Conservation (phyloP, 306 rosid genomes). For the Quercus engelmannii region DNA sequence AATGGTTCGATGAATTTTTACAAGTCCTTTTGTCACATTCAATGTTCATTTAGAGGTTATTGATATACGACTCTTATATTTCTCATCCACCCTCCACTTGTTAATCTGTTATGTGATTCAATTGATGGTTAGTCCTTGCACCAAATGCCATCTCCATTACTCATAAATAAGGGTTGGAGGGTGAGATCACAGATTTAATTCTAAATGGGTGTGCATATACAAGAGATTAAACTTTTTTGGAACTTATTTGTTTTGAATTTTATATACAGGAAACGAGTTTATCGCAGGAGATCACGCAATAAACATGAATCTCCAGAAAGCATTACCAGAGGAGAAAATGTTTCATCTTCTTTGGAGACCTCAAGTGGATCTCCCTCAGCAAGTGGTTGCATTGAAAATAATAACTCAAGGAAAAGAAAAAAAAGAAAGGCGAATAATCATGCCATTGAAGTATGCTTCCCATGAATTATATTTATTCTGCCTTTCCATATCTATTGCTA, state of each 20-base stretch:
- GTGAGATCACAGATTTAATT: background rate
- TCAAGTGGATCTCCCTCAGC: background rate
- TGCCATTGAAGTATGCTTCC: constrained; percentile 28
- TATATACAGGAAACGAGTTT: constrained; percentile 22
- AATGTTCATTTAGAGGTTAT: background rate
- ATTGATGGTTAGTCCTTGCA: background rate
- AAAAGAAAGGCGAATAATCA: constrained; percentile 14
- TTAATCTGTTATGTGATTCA: background rate
- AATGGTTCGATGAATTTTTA: background rate
- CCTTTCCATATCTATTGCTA: constrained; percentile 2
- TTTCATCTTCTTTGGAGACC: constrained; percentile 3
- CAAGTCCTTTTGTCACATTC: background rate
- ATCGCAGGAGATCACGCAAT: constrained; percentile 1
- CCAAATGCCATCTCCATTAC: background rate
- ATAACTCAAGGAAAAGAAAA: constrained; percentile 28
- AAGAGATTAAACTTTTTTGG: background rate
- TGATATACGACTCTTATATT: background rate
- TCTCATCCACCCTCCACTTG: background rate
- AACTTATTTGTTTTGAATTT: background rate
- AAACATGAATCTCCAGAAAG: constrained; percentile 1
- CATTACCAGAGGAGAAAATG: background rate
- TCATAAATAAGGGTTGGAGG: background rate
- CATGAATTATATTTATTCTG: constrained; percentile 18
- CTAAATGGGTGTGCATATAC: background rate
- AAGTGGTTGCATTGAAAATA: background rate